Percentiles rank a stretch among this genome's conserved stretches.
These are phyloP conservation scores for Purpureocillium takamizusanense DNA, from an alignment of 2,329 filamentous ascomycete genomes.

Conservation along the genomic window DNA sequence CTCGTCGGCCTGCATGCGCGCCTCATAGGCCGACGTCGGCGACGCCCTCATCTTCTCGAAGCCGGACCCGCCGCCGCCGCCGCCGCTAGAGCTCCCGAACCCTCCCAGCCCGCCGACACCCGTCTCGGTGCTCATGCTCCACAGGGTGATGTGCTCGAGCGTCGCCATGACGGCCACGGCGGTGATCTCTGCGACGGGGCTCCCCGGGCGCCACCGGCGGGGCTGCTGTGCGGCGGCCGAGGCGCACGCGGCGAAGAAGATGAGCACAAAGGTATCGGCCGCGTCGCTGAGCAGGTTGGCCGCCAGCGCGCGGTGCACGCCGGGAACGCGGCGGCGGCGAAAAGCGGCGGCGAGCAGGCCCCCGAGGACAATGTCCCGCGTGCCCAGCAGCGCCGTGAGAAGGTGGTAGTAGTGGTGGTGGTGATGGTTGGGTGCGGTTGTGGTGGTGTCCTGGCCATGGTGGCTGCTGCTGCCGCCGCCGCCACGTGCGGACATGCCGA, in stretches of 20 bases:
- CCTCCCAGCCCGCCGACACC: conserved; percentile 6
- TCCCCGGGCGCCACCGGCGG: not conserved
- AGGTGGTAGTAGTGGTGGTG: conserved; percentile 12
- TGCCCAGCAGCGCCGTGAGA: conserved; percentile 20
- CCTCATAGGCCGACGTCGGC: too few relatives aligned
- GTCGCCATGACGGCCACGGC: conserved; percentile 20
- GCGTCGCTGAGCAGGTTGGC: conserved; percentile 22
- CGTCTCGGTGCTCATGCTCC: conserved; percentile 21
- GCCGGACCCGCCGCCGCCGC: too few relatives aligned
- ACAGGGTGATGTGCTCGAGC: conserved; percentile 22
- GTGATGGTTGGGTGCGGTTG: conserved; percentile 8
- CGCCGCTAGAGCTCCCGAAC: conserved; percentile 10
- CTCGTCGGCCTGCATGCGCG: too few relatives aligned
- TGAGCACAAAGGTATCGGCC: conserved; percentile 22
- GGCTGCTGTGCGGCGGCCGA: too few relatives aligned
- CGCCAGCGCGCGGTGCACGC: conserved; percentile 19
- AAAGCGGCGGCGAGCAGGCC: conserved; percentile 19
- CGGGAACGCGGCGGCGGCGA: conserved; percentile 9
- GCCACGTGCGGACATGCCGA: too few relatives aligned
- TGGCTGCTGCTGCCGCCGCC: too few relatives aligned
- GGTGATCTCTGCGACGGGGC: conserved; percentile 17
- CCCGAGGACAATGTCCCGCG: conserved; percentile 20
- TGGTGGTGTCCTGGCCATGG: too few relatives aligned
- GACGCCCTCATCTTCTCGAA: too few relatives aligned
- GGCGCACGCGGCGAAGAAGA: conserved; percentile 11